These are phyloP conservation scores for Bruguiera sexangula DNA, from an alignment of 345 rosid species.

Conservation along the genomic window DNA sequence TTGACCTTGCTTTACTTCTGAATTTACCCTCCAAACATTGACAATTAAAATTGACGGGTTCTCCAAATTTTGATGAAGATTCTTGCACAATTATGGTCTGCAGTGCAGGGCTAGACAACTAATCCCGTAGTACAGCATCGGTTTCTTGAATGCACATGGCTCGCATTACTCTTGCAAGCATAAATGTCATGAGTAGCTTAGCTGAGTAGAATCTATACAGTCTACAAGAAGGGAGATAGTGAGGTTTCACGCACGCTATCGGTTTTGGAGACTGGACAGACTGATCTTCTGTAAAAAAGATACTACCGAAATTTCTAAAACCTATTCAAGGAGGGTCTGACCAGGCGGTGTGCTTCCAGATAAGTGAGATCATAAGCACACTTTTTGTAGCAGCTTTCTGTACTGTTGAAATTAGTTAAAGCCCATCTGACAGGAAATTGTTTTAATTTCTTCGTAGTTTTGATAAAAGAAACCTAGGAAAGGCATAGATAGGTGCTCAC, in stretches of 20 bases:
- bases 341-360: not conserved
- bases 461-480: not conserved
- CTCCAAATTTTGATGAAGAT: slow-evolving; percentile 2
- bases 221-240: too few relatives aligned
- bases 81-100: not conserved
- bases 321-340: not conserved
- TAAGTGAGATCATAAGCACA: not conserved
- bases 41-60: not conserved
- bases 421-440: not conserved
- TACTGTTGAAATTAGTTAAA: slow-evolving; percentile 1
- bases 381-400: slow-evolving; percentile 7
- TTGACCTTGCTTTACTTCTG: too few relatives aligned
- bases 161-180: not conserved
- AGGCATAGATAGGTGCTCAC: not conserved
- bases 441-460: not conserved
- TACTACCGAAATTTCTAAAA: not conserved
- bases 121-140: not conserved
- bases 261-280: not conserved
- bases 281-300: not conserved
- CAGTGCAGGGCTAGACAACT: not conserved
- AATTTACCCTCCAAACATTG: too few relatives aligned
- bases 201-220: not conserved
- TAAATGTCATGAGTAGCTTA: not conserved
- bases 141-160: not conserved
- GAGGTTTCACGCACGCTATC: not conserved